These are phyloP conservation scores for Umbellularia californica DNA, from an alignment of 164 flowering plant genomes.

Conservation along the genomic window DNA sequence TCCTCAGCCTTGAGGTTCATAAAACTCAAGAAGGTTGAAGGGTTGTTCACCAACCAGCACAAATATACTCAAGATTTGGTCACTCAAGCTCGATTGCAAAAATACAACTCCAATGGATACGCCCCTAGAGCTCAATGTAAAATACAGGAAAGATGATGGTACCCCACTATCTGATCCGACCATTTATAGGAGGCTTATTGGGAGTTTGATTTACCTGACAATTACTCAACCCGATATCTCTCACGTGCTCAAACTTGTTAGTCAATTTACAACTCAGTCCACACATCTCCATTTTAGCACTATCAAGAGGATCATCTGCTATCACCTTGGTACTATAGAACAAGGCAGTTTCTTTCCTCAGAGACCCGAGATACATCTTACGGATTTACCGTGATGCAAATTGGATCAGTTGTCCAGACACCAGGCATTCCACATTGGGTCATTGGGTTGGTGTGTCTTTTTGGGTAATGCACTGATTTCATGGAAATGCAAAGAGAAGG, in stretches of 20 bases:
- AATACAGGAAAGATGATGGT: neutral
- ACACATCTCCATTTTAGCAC: neutral
- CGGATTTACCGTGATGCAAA: neutral
- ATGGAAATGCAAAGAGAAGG: no score
- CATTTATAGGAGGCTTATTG: neutral
- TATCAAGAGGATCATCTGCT: neutral
- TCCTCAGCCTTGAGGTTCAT: neutral
- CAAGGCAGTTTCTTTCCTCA: no score
- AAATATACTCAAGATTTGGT: neutral
- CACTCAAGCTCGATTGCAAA: neutral
- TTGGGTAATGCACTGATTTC: neutral
- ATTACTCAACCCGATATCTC: neutral
- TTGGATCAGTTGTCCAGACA: neutral
- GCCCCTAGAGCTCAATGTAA: neutral
- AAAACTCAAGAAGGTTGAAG: no score
- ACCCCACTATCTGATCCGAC: neutral
- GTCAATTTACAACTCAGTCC: neutral
- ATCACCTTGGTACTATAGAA: neutral
- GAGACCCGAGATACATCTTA: neutral
- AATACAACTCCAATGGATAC: neutral
- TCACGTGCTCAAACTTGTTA: neutral
- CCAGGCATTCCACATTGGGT: neutral
- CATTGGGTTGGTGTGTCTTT: neutral
- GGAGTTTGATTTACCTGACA: neutral
- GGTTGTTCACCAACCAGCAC: no score